Evolutionary conservation across 192 early-diverging fungal species (phyloP).

Genomic region (Piromyces finnis): DNA sequence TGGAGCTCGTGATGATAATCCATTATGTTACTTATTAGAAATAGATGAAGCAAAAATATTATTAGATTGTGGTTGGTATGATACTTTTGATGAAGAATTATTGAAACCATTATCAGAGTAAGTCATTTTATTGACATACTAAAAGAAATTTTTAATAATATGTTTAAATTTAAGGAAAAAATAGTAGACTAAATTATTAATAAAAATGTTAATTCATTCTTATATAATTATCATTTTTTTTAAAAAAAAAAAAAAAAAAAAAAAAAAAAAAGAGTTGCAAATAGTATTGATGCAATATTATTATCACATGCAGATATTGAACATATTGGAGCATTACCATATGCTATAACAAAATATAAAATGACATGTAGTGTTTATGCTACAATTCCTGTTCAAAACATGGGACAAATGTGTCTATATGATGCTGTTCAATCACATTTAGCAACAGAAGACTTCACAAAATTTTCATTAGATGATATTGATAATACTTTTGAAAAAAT

Average conservation of each 20-base stretch:
- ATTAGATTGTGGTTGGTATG: slow-evolving; percentile 87
- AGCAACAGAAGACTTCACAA: slow-evolving; percentile 48
- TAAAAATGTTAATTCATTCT: no score
- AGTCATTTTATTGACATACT: neutral
- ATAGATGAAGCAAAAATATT: slow-evolving; percentile 80
- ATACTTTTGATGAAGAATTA: slow-evolving; percentile 51
- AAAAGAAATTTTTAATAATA: no score
- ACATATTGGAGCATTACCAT: slow-evolving; percentile 72
- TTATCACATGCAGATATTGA: slow-evolving; percentile 74
- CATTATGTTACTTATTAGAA: slow-evolving; percentile 80
- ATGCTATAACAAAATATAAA: slow-evolving; percentile 57
- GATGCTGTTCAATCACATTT: slow-evolving; percentile 58
- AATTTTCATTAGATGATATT: slow-evolving; percentile 63
- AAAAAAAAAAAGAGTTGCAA: slow-evolving; percentile 69
- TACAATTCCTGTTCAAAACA: slow-evolving; percentile 78
- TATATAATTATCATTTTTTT: no score
- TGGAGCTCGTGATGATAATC: slow-evolving; percentile 56
- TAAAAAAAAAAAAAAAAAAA: no score
- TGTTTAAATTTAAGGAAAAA: no score
- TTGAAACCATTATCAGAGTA: slow-evolving; percentile 49
- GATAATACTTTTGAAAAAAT: slow-evolving; percentile 71
- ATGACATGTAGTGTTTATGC: slow-evolving; percentile 75
- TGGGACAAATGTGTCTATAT: slow-evolving; percentile 69
- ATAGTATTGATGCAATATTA: slow-evolving; percentile 74
- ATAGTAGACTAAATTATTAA: no score